These are phyloP conservation scores for Rhizoctonia solani DNA, from an alignment of 1,284 basidiomycete genomes.

Conservation along the genomic window DNA sequence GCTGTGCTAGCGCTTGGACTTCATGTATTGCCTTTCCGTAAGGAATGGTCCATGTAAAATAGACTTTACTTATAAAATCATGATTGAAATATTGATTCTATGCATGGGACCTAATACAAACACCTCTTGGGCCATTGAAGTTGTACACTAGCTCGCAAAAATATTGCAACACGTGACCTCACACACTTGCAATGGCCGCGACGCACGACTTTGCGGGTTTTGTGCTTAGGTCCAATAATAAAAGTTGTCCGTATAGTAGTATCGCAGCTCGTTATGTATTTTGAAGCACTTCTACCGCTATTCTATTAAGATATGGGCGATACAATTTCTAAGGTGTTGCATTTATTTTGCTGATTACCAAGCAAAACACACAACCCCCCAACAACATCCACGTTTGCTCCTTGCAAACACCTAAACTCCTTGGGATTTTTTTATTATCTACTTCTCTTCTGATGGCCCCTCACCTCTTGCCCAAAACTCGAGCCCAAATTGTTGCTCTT, in stretches of 20 bases:
- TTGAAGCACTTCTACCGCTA: background rate
- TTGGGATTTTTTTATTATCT: background rate
- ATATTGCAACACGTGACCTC: too few relatives aligned
- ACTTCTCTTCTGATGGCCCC: background rate
- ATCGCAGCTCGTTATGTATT: background rate
- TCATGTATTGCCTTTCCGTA: too few relatives aligned
- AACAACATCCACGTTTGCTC: background rate
- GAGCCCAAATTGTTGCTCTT: background rate
- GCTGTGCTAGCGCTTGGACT: too few relatives aligned
- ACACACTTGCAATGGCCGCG: too few relatives aligned
- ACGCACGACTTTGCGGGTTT: too few relatives aligned
- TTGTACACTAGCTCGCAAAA: too few relatives aligned
- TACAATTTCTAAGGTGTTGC: background rate
- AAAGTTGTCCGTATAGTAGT: background rate
- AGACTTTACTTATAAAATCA: too few relatives aligned
- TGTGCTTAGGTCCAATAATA: too few relatives aligned
- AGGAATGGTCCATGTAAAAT: too few relatives aligned
- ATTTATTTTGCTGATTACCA: background rate
- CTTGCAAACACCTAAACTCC: background rate
- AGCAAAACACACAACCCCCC: background rate
- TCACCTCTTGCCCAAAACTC: background rate
- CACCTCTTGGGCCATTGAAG: too few relatives aligned
- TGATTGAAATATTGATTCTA: too few relatives aligned
- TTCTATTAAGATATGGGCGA: background rate
- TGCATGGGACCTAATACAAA: too few relatives aligned